These are phyloP conservation scores for Nosema muscidifuracis DNA, from an alignment of 371 early-diverging fungal genomes.

Conservation along the genomic window DNA sequence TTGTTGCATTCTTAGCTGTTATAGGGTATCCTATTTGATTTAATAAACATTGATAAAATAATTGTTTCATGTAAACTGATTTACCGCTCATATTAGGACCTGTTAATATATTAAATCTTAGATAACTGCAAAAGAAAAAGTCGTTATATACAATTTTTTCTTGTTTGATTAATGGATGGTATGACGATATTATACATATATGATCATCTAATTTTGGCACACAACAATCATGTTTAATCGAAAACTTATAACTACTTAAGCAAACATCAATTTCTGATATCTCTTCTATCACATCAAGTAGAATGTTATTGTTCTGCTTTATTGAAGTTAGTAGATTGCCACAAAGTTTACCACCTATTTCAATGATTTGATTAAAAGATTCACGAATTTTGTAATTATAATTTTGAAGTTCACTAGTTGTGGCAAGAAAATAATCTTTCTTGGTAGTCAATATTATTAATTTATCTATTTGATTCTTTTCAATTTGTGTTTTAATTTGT, in stretches of 20 bases:
- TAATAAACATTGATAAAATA: slow-evolving; percentile 75
- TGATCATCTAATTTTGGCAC: not conserved
- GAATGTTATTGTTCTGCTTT: not conserved
- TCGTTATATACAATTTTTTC: not conserved
- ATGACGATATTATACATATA: not conserved
- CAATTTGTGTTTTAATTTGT: too few species aligned
- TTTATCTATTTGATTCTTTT: too few species aligned
- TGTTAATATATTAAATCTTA: slow-evolving; percentile 60
- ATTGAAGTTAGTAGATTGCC: not conserved
- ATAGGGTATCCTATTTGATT: slow-evolving; percentile 86
- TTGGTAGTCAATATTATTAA: not conserved
- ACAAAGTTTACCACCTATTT: slow-evolving; percentile 2
- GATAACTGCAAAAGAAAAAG: not conserved
- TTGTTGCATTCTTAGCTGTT: slow-evolving; percentile 71
- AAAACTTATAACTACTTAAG: slow-evolving; percentile 9
- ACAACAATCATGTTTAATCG: slow-evolving; percentile 5
- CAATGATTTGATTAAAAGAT: not conserved
- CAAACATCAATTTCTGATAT: slow-evolving; percentile 5
- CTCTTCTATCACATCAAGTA: not conserved
- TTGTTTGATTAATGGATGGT: not conserved
- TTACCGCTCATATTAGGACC: slow-evolving; percentile 93
- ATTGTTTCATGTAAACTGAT: slow-evolving; percentile 74
- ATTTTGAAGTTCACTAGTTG: not conserved
- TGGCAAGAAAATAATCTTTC: not conserved
- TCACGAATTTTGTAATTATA: not conserved